phyloP scores from a whole-genome alignment of 148 eudicot species.

The Polygonum aviculare region DNA sequence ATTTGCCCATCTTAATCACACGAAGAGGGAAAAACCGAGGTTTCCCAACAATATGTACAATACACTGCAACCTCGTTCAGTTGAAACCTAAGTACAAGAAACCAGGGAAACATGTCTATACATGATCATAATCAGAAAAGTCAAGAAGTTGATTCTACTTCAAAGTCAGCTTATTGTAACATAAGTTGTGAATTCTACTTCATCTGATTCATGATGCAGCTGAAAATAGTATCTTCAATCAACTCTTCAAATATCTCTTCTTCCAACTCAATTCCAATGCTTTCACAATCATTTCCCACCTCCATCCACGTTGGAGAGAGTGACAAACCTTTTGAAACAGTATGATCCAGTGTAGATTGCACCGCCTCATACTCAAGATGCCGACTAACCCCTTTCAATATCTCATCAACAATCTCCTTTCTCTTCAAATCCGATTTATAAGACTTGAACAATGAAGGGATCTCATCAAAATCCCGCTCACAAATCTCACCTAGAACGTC shows the following conservation, averaged over 20 bases:
- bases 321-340: conserved; percentile 40
- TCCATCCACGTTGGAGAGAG: conserved; percentile 39
- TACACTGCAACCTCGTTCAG: not conserved
- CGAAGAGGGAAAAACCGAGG: too few species aligned
- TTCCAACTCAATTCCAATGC: conserved; percentile 41
- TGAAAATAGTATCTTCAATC: conserved; percentile 38
- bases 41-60: not conserved
- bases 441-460: conserved; percentile 29
- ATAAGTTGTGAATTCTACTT: not conserved
- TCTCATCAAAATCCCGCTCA: conserved; percentile 40
- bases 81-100: not conserved
- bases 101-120: not conserved
- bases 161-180: not conserved
- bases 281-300: conserved; percentile 32
- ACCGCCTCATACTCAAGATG: conserved; percentile 29
- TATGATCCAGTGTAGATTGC: conserved; percentile 45
- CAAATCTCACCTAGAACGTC: conserved; percentile 59
- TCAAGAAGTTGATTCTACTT: not conserved
- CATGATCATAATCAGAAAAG: not conserved
- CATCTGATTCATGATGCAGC: conserved; percentile 16
- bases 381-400: conserved; percentile 66
- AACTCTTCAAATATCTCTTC: conserved; percentile 57
- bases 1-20: too few species aligned
- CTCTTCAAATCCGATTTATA: conserved; percentile 36
- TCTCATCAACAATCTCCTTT: conserved; percentile 50